These are phyloP conservation scores for Quercus agrifolia DNA, from an alignment of 306 rosid species.

Conservation along the genomic window DNA sequence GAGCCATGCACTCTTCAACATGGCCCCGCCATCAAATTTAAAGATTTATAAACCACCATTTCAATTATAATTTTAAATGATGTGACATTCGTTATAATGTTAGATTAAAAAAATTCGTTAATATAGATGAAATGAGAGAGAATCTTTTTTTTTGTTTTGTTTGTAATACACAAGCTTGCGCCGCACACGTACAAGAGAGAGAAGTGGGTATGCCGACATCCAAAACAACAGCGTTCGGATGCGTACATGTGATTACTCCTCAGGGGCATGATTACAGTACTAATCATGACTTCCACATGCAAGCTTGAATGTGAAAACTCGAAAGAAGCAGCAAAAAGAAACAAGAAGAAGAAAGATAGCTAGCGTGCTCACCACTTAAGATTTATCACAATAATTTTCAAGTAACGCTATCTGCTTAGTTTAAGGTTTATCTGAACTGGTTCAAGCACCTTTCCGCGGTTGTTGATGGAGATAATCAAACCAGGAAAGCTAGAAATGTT, in stretches of 20 bases:
- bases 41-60: too few relatives aligned
- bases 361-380: not conserved
- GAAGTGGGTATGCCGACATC: too few relatives aligned
- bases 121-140: too few relatives aligned
- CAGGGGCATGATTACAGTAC: constrained; percentile 42
- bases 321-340: constrained; percentile 16
- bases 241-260: constrained; percentile 23
- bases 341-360: not conserved
- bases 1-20: too few relatives aligned
- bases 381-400: constrained; percentile 15
- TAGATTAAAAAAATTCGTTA: too few relatives aligned
- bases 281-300: constrained; percentile 52
- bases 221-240: not conserved
- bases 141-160: too few relatives aligned
- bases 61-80: too few relatives aligned
- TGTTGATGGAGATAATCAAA: constrained; percentile 21
- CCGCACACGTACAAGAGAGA: constrained; percentile 20
- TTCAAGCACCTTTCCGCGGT: constrained; percentile 25
- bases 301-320: constrained; percentile 34
- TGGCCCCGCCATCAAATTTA: too few relatives aligned
- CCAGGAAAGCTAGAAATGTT: constrained; percentile 11
- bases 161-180: too few relatives aligned
- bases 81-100: too few relatives aligned
- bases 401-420: constrained; percentile 5
- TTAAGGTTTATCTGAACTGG: constrained; percentile 29